Evolutionary conservation across 495 filamentous ascomycete genomes (phyloP), one percentile per base, ranked within the genome.

Genomic region (Cercophora samala): DNA sequence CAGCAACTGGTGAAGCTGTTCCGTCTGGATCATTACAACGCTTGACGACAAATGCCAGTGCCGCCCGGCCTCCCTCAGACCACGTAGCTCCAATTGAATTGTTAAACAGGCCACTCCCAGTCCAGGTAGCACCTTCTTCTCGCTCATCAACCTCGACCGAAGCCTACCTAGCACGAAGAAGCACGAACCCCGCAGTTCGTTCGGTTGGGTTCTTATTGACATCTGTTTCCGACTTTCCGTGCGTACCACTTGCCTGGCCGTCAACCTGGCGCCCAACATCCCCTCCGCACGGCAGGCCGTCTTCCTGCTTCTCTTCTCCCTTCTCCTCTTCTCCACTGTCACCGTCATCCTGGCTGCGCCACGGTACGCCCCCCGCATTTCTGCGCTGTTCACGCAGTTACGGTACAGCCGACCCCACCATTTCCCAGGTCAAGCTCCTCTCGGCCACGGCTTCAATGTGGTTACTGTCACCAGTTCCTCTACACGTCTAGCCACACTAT

Each of bases 291-390:
- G 73, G 70, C 72, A 73, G 72, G 75, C 74, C 69, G 76, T 77
- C 69, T 73, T 86, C 72, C 69, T 85, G 67, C 70, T 84, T 70
- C 69, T 86, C 68, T 78, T 87, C 72, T 73, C 81, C 72, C 64
- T 91, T 75, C 62, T 90, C 74, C 80, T 91, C 72, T 85, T 93
- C 78, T 70, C 87, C 69, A 76, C 78, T 69, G 76, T 88, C 60
- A 70, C 80, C 74, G 75, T 88, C 88, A 92, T 89, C 79, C 89
- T 97, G 92, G 92, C 93, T 78, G 84, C 88, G 73, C 79, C 86
- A 73, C 85, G 88, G 67, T 76, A 90, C 71, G 77, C 86, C 71
- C 80, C 86, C 37, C 86, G 90, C 58, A 81, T 94, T 66, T 82
- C 87, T 67, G 77, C 83, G 55, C 80, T 93, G 73, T 80, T 93